Base-by-base conservation (phyloP, 2,329 filamentous ascomycete species). In the Aspergillus novoparasiticus region DNA sequence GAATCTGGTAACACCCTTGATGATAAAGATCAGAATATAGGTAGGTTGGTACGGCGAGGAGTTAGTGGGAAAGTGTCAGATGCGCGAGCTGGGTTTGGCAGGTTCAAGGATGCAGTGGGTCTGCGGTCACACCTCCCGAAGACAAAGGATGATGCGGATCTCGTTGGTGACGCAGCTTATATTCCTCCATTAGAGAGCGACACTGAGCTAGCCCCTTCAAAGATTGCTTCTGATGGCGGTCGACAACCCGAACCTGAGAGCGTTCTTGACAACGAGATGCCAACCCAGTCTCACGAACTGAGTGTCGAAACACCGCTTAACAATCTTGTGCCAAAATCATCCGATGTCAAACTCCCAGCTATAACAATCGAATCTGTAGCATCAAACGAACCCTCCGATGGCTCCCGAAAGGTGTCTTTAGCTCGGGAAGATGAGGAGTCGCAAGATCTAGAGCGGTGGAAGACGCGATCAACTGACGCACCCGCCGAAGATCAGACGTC, bases 101-200 rank as follows among this genome's bases (percentile, higher is more conserved):
- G 92, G 41, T 93, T 97, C 75, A 94, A 94, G 73, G 93, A 94
- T 73, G 92, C 89, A 3, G 90, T 97, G 41, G 91, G 92, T 30
- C 72, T 77, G 48, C 79, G 79, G 26, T 79, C 76, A 26, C 78
- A 82, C 68, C 73, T 79, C 48, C 74, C 77, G 51, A 79, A 72
- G 53, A 69, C 75, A 12, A 78, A 76, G 65, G 79, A 81, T 8
- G 72, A 69, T 9, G 43, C 66, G 2, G 76, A 76, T 30, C 46
- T 77, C 28, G 70, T 72, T 34, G 66, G 67, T 53, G 75, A 78
- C 57, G 60, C 69, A 53, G 68, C 71, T 8, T 73, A 74, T 62
- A 63, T 70, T 28, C 68, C 72, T 57, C 63, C 65, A 3, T 62
- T 72, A 4, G 73, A 78, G 39, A 75, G 69, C 46, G 75, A 78